Conservation (phyloP, 208 protist genomes). For the Phytomonas sp. region DNA sequence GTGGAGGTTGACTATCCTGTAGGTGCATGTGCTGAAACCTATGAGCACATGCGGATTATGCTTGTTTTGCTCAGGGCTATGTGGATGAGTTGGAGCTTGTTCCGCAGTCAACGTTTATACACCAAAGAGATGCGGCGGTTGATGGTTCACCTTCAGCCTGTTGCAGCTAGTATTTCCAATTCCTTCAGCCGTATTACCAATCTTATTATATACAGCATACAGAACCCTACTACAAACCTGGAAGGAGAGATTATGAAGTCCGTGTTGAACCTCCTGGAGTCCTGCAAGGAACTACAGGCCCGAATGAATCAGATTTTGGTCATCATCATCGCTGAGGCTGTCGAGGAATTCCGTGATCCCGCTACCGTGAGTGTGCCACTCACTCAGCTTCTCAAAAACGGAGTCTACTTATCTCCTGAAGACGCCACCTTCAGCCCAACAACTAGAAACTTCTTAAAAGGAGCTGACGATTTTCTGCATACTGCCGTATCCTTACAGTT, state of each 20-base stretch:
- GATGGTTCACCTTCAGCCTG: constrained; percentile 50
- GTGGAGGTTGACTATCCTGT: constrained; percentile 65
- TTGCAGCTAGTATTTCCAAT: constrained; percentile 45
- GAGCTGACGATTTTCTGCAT: constrained; percentile 5
- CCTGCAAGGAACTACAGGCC: constrained; percentile 45
- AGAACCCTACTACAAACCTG: constrained; percentile 46
- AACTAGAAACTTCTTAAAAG: constrained; percentile 1
- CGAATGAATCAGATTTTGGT: constrained; percentile 83
- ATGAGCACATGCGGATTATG: constrained; percentile 74
- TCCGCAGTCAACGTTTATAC: constrained; percentile 56
- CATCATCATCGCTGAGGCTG: constrained; percentile 52
- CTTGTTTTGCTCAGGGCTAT: constrained; percentile 68
- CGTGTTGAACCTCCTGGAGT: constrained; percentile 56
- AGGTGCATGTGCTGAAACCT: constrained; percentile 53
- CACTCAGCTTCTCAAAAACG: constrained; percentile 5
- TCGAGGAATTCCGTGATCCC: constrained; percentile 24
- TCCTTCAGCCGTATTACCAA: constrained; percentile 56
- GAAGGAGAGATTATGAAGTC: constrained; percentile 67
- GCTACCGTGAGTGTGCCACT: not conserved
- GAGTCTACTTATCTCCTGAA: not conserved
- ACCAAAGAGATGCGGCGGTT: constrained; percentile 41
- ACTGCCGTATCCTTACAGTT: constrained; percentile 1
- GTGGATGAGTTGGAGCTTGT: constrained; percentile 76
- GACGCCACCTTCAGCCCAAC: constrained; percentile 6
- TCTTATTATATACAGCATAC: constrained; percentile 63